phyloP scores from a whole-genome alignment of 2,329 filamentous ascomycete species.

The Amauroascus verrucosus region DNA sequence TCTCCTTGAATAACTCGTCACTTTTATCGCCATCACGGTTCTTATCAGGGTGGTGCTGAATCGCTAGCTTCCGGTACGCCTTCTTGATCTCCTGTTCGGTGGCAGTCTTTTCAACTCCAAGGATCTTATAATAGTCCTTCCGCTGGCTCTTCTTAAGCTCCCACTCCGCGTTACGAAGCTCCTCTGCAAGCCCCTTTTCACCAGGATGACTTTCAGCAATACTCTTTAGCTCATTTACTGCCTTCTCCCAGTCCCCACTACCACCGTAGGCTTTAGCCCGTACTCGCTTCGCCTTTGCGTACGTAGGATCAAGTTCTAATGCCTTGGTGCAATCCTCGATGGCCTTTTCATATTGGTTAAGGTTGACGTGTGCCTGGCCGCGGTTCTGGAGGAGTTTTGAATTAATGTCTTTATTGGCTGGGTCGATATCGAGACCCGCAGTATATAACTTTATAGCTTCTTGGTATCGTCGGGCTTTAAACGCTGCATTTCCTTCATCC shows the following conservation, averaged over 20 bases:
- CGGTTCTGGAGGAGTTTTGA: slow-evolving; percentile 91
- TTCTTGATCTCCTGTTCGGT: slow-evolving; percentile 83
- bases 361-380: slow-evolving; percentile 65
- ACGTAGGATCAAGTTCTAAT: slow-evolving; percentile 68
- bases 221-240: slow-evolving; percentile 76
- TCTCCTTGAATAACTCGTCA: slow-evolving; percentile 93
- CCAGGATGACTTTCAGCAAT: slow-evolving; percentile 73
- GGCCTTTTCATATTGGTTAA: slow-evolving; percentile 74
- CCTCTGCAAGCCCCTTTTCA: slow-evolving; percentile 69
- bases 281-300: slow-evolving; percentile 85
- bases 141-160: slow-evolving; percentile 96
- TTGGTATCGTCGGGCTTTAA: slow-evolving; percentile 73
- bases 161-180: slow-evolving; percentile 80
- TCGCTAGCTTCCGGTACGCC: slow-evolving; percentile 89
- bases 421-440: slow-evolving; percentile 73
- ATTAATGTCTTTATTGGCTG: slow-evolving; percentile 81
- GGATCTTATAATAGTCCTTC: slow-evolving; percentile 98
- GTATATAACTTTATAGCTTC: slow-evolving; percentile 77
- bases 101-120: slow-evolving; percentile 77
- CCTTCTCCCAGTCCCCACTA: slow-evolving; percentile 84
- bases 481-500: slow-evolving; percentile 81
- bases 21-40: slow-evolving; percentile 69
- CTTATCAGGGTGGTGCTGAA: slow-evolving; percentile 94
- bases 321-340: slow-evolving; percentile 80
- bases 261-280: slow-evolving; percentile 82